Evolutionary conservation across 2,329 filamentous ascomycete genomes (phyloP).

Genomic region (Fusarium xylarioides): DNA sequence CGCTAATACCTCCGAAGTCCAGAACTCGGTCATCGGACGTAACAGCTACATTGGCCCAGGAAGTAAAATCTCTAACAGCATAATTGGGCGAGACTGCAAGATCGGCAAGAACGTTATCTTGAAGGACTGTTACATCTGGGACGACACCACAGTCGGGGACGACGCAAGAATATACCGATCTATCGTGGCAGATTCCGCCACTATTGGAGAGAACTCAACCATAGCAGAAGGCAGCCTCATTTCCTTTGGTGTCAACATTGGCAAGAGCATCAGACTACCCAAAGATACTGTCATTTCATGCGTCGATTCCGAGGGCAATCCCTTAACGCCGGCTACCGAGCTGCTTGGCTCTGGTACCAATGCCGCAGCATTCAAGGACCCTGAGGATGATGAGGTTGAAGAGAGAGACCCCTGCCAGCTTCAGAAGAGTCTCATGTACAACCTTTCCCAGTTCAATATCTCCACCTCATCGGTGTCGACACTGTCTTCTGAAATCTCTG

Average conservation of each 20-base stretch:
- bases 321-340: conserved; percentile 52
- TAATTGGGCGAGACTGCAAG: conserved; percentile 84
- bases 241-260: conserved; percentile 79
- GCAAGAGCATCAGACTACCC: conserved; percentile 64
- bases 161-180: conserved; percentile 74
- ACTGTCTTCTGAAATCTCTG: conserved; percentile 71
- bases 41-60: conserved; percentile 79
- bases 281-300: conserved; percentile 47
- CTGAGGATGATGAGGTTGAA: conserved; percentile 60
- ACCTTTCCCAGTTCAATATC: conserved; percentile 61
- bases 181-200: conserved; percentile 77
- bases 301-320: conserved; percentile 49
- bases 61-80: conserved; percentile 75
- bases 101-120: conserved; percentile 87
- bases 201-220: conserved; percentile 74
- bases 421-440: conserved; percentile 66
- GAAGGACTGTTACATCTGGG: conserved; percentile 87
- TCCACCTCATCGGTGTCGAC: conserved; percentile 66
- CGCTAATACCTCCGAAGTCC: conserved; percentile 75
- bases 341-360: conserved; percentile 61
- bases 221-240: conserved; percentile 79
- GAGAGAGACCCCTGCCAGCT: conserved; percentile 60
- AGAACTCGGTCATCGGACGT: conserved; percentile 78
- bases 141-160: conserved; percentile 80
- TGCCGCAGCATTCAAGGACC: conserved; percentile 58